Conservation (phyloP, 345 rosid species). For the Luvunga scandens region DNA sequence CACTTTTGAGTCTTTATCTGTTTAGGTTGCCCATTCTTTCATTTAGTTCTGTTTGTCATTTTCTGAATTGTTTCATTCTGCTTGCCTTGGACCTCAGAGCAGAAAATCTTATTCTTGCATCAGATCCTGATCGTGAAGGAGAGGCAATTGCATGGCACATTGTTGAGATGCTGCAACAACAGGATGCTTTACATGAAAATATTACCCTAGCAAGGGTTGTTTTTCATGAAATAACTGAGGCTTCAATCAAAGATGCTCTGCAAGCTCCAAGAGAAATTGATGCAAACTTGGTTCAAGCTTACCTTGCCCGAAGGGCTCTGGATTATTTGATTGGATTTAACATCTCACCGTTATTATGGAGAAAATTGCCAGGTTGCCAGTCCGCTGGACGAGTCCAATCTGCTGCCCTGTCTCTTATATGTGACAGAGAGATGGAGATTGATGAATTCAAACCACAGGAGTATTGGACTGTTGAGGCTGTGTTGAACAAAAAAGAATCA, state of each 20-base stretch:
- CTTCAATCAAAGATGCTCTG: conserved; percentile 77
- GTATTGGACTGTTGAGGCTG: conserved; percentile 73
- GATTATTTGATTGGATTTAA: conserved; percentile 96
- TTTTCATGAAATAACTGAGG: conserved; percentile 94
- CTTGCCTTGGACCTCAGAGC: conserved; percentile 67
- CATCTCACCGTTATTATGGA: conserved; percentile 93
- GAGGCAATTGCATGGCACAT: conserved; percentile 99
- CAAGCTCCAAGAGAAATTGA: conserved; percentile 82
- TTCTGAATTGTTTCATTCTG: conserved; percentile 35
- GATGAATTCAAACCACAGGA: conserved; percentile 83
- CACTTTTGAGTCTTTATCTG: not conserved
- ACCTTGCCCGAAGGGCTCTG: conserved; percentile 95
- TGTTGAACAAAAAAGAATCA: conserved; percentile 37
- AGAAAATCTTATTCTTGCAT: conserved; percentile 91
- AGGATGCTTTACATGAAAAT: conserved; percentile 77
- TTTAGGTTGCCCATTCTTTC: conserved; percentile 5
- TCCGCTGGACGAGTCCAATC: conserved; percentile 99
- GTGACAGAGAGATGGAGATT: conserved; percentile 91
- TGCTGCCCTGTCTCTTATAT: conserved; percentile 87
- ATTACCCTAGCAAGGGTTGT: conserved; percentile 82
- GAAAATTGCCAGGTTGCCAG: conserved; percentile 94
- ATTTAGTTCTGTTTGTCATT: conserved; percentile 14
- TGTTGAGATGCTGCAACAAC: conserved; percentile 93
- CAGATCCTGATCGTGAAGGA: conserved; percentile 99
- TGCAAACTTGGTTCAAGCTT: conserved; percentile 82